Evolutionary conservation across 176 grass and related monocot genomes (phyloP), one percentile per base, ranked within the genome.

Genomic region (Chrysopogon serrulatus): DNA sequence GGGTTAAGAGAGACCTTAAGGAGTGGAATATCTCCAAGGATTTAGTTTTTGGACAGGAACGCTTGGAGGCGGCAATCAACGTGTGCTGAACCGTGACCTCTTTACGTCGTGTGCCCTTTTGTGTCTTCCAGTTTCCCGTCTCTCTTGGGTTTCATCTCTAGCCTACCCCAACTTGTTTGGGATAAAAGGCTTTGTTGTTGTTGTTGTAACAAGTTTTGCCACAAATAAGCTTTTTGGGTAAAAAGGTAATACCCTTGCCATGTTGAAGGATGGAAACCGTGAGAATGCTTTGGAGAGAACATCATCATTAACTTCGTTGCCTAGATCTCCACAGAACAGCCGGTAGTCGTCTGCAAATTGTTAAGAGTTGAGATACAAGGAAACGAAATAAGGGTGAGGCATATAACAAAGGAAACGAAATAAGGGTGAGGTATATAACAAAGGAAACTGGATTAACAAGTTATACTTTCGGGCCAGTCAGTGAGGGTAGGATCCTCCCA

Each of bases 251-350:
- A 93, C 96, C 87, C 83, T 98, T 37, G 96, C 96, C 96, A 98
- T 98, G 87, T 98, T 98, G 91, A 98, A 98, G 68, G 89, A 88
- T 40, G 96, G 96, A 39, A 98, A 98, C 39, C 93, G 80, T 23
- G 91, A 79, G 43, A 98, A 95, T 78, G 96, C 86, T 90, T 98
- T 98, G 24, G 96, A 90, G 80, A 98, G 96, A 51, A 98, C 92
- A 71, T 98, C 96, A 63, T 98, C 96, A 79, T 98, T 98, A 67
- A 98, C 96, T 92, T 98, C 96, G 54, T 98, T 98, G 8, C 96
- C 96, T 12, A 98, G 80, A 90, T 98, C 96, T 81, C 96, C 96
- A 81, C 96, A 98, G 60, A 98, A 98, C 47, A 98, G 86, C 66
- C 93, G 84, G 33, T 92, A 94, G 71, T 98, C 96, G 78, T 89